Conservation (phyloP, 768 basidiomycete species). For the Serpula lacrymans region DNA sequence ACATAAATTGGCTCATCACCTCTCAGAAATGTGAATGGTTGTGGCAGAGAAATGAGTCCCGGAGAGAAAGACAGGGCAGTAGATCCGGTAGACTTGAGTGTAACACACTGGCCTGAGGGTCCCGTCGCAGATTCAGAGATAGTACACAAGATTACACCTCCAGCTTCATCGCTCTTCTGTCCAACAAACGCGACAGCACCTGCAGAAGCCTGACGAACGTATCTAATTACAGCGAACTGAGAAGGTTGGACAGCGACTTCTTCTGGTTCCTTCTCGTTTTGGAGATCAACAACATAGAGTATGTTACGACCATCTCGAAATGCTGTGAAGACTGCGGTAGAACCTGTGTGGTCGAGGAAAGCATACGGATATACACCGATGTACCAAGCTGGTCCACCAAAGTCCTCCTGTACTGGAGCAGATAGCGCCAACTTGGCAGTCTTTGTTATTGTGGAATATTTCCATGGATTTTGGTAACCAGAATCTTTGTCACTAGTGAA, state of each 20-base stretch:
- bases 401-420: slow-evolving; percentile 48
- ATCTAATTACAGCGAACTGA: slow-evolving; percentile 27
- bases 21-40: slow-evolving; percentile 40
- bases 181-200: slow-evolving; percentile 31
- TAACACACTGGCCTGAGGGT: slow-evolving; percentile 20
- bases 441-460: slow-evolving; percentile 35
- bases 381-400: slow-evolving; percentile 54
- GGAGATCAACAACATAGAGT: slow-evolving; percentile 31
- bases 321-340: slow-evolving; percentile 27
- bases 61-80: slow-evolving; percentile 9
- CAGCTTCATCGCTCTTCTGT: slow-evolving; percentile 26
- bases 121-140: slow-evolving; percentile 16
- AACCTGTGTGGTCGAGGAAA: slow-evolving; percentile 34
- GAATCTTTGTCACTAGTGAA: slow-evolving; percentile 59
- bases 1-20: slow-evolving; percentile 48
- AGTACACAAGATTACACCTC: slow-evolving; percentile 26
- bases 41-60: slow-evolving; percentile 43
- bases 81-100: slow-evolving; percentile 22
- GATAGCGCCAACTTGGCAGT: slow-evolving; percentile 36
- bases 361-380: slow-evolving; percentile 49
- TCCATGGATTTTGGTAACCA: slow-evolving; percentile 70
- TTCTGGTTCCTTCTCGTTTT: slow-evolving; percentile 17
- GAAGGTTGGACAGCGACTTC: slow-evolving; percentile 29
- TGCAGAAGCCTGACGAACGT: slow-evolving; percentile 21
- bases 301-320: slow-evolving; percentile 29